Conservation (phyloP, 495 filamentous ascomycete species). For the Penicillium fimorum region DNA sequence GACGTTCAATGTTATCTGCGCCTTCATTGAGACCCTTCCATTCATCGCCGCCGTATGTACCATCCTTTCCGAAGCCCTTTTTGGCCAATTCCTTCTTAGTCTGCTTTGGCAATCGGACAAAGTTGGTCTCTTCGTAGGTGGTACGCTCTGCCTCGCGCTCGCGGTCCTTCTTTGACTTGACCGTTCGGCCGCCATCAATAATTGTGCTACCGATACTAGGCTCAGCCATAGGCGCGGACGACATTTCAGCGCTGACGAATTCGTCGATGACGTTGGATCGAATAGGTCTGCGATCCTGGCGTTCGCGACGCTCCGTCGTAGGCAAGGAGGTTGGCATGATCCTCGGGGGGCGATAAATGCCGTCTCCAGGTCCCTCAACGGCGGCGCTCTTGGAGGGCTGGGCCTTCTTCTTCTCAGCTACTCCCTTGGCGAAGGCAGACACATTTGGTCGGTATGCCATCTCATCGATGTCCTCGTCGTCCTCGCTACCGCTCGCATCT, state of each 20-base stretch:
- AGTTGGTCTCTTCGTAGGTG: constrained; percentile 84
- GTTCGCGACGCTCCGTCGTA: constrained; percentile 58
- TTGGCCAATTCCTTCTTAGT: constrained; percentile 70
- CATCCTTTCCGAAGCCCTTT: constrained; percentile 48
- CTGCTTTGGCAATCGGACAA: constrained; percentile 75
- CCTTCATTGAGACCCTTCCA: constrained; percentile 77
- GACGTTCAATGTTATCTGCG: constrained; percentile 68
- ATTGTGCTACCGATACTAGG: constrained; percentile 86
- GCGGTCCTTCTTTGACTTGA: constrained; percentile 67
- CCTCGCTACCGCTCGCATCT: constrained; percentile 31
- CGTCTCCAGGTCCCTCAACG: constrained; percentile 40
- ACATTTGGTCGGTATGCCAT: constrained; percentile 68
- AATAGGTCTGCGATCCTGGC: constrained; percentile 42
- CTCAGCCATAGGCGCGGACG: constrained; percentile 69
- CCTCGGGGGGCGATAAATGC: constrained; percentile 79
- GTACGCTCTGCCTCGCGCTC: constrained; percentile 67
- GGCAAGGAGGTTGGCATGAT: constrained; percentile 72
- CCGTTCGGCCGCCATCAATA: constrained; percentile 64
- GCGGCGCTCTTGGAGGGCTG: constrained; percentile 21
- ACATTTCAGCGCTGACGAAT: constrained; percentile 78
- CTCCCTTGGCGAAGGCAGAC: constrained; percentile 52
- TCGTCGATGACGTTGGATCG: constrained; percentile 82
- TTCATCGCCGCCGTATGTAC: constrained; percentile 77
- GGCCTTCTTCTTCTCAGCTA: constrained; percentile 29
- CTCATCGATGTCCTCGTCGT: constrained; percentile 54